A percentile compares a stretch with the other conserved stretches of the same genome.
These are phyloP conservation scores for Dianthus caryophyllus DNA, from an alignment of 148 eudicot genomes.

Conservation along the genomic window DNA sequence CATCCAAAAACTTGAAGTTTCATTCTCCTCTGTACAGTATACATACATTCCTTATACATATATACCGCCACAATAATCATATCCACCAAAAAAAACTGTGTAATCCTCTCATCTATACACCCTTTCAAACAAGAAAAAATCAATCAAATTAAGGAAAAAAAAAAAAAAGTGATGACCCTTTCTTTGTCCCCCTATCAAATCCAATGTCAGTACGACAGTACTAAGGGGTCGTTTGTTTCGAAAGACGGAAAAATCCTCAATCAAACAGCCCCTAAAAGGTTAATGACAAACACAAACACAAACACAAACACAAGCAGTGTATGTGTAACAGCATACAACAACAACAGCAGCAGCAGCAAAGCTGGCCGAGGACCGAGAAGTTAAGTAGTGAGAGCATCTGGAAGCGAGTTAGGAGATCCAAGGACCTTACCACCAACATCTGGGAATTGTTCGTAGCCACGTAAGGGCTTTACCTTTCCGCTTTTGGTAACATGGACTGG, in stretches of 20 bases:
- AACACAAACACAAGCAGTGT: background rate
- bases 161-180: background rate
- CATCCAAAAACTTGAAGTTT: background rate
- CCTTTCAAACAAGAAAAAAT: background rate
- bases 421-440: constrained; percentile 53
- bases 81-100: constrained; percentile 4
- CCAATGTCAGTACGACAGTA: constrained; percentile 8
- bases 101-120: constrained; percentile 21
- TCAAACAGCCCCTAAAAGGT: too few species aligned
- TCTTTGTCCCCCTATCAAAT: background rate
- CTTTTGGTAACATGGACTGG: constrained; percentile 30
- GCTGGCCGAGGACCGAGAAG: background rate
- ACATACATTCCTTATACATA: too few species aligned
- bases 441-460: constrained; percentile 39
- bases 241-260: too few species aligned
- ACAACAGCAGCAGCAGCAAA: background rate
- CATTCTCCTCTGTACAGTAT: constrained; percentile 18
- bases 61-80: background rate
- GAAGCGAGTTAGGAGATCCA: constrained; percentile 40
- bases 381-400: constrained; percentile 42
- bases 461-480: constrained; percentile 36
- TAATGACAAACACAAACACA: too few species aligned
- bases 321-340: background rate
- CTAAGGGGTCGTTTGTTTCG: too few species aligned
- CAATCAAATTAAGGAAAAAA: background rate